Evolutionary conservation across 768 basidiomycete species (phyloP), one percentile per base, ranked within the genome.

Genomic region (Mycena haematopus): DNA sequence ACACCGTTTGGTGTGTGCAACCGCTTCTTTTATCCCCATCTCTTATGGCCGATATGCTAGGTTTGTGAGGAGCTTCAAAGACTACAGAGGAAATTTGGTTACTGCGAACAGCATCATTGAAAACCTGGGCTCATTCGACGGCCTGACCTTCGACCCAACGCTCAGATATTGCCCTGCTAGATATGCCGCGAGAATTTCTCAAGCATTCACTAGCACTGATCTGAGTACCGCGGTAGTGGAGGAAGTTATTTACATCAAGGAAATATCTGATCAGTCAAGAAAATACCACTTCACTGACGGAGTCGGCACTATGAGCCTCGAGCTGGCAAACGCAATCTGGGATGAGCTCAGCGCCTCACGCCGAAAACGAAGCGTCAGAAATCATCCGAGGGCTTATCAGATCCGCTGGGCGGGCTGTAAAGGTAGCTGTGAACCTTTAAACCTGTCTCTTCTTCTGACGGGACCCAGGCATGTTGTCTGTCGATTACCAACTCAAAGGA

Each of bases 161-260:
- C 75, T 90, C 10, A 83, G 80, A n/a, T 75, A 73, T 52, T 89
- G 87, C 62, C 89, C 89, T 4, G 88, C 89, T 22, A 80, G 89
- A 56, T 90, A 87, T 71, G 90, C 83, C 0, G 91, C 91, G 4
- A 78, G 91, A 19, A 79, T 92, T 33, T 87, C 88, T 6, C 89
- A 87, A 70, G 88, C 88, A 0, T 92, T 92, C 72, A 91, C 90
- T 1, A 83, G 89, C 1, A 92, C 90, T 0, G 88, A 91, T 63
- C 78, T 84, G 0, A 84, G 86, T 3, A 70, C 84, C 33, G 72
- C 84, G 15, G 65, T 75, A 21, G 69, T 80, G 0, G 75, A 79
- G n/a, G 86, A 90, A 70, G 81, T 89, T 27, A 67, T 79, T 36
- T n/a, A 64, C 1, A 50, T 74, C 0, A 52, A 62, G 0, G 83